phyloP scores from a whole-genome alignment of 805 yeast species.

The Cyberlindnera mycetangii region DNA sequence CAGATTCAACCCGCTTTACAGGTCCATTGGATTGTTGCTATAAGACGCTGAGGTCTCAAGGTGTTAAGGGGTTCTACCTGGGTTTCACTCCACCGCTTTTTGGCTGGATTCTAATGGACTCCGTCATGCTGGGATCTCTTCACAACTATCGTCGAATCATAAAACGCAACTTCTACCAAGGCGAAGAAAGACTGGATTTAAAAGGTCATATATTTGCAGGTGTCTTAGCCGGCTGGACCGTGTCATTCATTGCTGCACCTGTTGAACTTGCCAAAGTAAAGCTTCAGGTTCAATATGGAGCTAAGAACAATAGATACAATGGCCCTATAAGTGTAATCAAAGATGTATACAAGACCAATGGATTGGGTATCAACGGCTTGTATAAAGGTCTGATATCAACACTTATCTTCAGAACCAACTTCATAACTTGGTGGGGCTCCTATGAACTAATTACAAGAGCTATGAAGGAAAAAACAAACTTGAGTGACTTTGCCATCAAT shows the following conservation, averaged over 20 bases:
- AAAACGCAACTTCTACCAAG: conserved; percentile 58
- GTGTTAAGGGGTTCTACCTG: conserved; percentile 74
- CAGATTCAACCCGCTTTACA: conserved; percentile 66
- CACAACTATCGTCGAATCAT: conserved; percentile 71
- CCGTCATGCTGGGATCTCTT: conserved; percentile 83
- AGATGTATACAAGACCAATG: conserved; percentile 51
- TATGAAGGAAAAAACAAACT: conserved; percentile 59
- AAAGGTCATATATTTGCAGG: conserved; percentile 78
- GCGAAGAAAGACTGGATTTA: conserved; percentile 65
- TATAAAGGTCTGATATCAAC: conserved; percentile 85
- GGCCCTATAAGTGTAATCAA: conserved; percentile 80
- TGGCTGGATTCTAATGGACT: conserved; percentile 94
- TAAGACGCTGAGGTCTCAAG: conserved; percentile 73
- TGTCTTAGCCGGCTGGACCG: conserved; percentile 81
- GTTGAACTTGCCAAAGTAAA: conserved; percentile 87
- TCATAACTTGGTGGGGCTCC: conserved; percentile 92
- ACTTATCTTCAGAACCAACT: conserved; percentile 82
- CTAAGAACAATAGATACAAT: conserved; percentile 56
- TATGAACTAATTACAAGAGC: conserved; percentile 74
- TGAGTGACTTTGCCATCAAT: conserved; percentile 70
- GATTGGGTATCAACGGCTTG: conserved; percentile 61
- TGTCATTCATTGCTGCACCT: conserved; percentile 93
- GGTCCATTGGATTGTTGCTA: conserved; percentile 81
- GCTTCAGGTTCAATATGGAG: conserved; percentile 86
- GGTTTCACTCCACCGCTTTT: conserved; percentile 92